phyloP scores from a whole-genome alignment of 2,329 filamentous ascomycete genomes.

The Orbilia javanica region DNA sequence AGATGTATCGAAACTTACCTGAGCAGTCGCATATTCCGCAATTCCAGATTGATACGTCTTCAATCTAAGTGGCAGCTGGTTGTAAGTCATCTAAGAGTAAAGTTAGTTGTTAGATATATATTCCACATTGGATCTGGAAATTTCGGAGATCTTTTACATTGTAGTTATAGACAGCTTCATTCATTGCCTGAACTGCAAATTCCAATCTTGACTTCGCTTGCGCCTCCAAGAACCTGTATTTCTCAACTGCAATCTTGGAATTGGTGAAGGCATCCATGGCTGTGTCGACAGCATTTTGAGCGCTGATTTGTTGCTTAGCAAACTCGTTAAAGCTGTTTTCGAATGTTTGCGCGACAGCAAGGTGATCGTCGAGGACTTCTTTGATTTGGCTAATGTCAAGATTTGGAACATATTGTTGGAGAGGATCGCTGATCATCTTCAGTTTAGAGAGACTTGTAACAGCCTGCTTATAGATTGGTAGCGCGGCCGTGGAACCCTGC shows the following conservation, averaged over 20 bases:
- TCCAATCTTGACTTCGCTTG: conserved; percentile 40
- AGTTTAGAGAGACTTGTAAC: conserved; percentile 51
- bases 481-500: conserved; percentile 28
- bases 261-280: conserved; percentile 42
- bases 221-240: conserved; percentile 46
- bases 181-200: conserved; percentile 46
- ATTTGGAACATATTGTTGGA: conserved; percentile 56
- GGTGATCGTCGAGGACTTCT: conserved; percentile 44
- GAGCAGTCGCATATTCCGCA: conserved; percentile 44
- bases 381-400: conserved; percentile 53
- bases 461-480: conserved; percentile 54
- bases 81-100: conserved; percentile 28
- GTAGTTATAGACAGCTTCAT: conserved; percentile 50
- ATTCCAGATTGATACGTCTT: conserved; percentile 45
- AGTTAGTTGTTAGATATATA: background rate
- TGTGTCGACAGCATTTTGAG: conserved; percentile 17
- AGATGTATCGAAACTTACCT: no score
- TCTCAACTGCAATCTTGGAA: conserved; percentile 48
- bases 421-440: conserved; percentile 41
- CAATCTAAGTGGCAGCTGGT: conserved; percentile 26
- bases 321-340: conserved; percentile 49
- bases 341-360: conserved; percentile 44
- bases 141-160: conserved; percentile 30
- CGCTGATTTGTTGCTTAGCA: conserved; percentile 23
- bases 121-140: no score